These are phyloP conservation scores for Cadophora luteo-olivacea DNA, from an alignment of 2,329 filamentous ascomycete species.

Conservation along the genomic window DNA sequence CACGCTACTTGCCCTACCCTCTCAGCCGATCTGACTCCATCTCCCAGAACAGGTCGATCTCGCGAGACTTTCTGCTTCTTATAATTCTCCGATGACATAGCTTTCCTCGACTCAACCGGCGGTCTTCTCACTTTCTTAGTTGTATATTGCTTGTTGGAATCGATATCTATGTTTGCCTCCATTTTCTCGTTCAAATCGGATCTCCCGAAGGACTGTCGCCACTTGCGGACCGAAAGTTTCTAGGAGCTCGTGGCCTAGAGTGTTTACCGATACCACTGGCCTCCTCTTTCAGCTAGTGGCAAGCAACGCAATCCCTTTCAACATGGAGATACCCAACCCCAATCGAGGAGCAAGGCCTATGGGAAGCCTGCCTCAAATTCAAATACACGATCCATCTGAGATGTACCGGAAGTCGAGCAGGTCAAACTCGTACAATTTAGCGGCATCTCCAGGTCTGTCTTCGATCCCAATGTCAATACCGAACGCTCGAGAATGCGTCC, in stretches of 20 bases:
- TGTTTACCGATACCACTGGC: conserved; percentile 22
- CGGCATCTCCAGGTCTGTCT: conserved; percentile 48
- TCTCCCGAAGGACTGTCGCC: conserved; percentile 40
- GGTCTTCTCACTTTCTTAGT: conserved; percentile 31
- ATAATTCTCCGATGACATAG: conserved; percentile 34
- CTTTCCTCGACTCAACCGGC: conserved; percentile 24
- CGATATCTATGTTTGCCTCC: conserved; percentile 40
- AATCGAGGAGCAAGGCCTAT: conserved; percentile 39
- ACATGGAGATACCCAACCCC: conserved; percentile 53
- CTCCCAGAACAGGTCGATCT: conserved; percentile 8
- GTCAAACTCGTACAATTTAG: conserved; percentile 39
- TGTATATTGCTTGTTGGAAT: conserved; percentile 36
- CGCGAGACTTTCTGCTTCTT: conserved; percentile 11
- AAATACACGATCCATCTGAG: conserved; percentile 48
- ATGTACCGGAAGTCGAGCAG: conserved; percentile 39
- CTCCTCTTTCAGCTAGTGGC: conserved; percentile 40
- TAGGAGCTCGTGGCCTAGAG: conserved; percentile 25
- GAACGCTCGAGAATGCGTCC: conserved; percentile 56
- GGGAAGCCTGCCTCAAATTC: conserved; percentile 48
- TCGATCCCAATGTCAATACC: conserved; percentile 68
- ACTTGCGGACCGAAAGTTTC: conserved; percentile 33
- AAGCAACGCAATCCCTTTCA: conserved; percentile 34
- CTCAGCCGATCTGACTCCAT: background rate
- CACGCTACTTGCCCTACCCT: background rate
- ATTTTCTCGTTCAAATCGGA: conserved; percentile 34